phyloP scores from a whole-genome alignment of 139 green algal species.

The Zygnema circumcarinatum region DNA sequence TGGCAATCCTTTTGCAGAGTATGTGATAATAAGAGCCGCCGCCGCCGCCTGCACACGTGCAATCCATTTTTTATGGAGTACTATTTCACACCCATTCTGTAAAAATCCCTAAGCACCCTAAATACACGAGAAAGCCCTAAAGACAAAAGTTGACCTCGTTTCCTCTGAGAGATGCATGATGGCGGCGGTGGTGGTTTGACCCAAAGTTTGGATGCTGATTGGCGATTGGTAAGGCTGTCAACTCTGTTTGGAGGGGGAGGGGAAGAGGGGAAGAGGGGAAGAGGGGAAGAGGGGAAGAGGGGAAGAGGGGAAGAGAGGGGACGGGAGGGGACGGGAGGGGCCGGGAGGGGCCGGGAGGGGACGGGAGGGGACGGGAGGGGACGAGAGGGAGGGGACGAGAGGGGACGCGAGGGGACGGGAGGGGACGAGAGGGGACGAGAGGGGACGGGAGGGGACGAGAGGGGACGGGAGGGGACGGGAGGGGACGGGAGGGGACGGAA shows the following conservation, averaged over 20 bases:
- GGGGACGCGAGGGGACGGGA: no score
- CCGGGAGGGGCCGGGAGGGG: background rate
- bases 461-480: background rate
- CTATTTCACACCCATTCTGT: conserved; percentile 9
- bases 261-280: background rate
- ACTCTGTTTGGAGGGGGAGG: background rate
- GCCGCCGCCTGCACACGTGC: no score
- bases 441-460: background rate
- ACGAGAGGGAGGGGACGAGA: background rate
- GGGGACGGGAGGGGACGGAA: background rate
- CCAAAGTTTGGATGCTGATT: background rate
- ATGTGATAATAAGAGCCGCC: no score
- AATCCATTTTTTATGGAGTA: no score
- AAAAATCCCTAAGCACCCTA: background rate
- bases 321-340: background rate
- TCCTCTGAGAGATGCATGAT: background rate
- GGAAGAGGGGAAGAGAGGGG: background rate
- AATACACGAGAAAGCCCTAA: no score
- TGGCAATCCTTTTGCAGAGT: no score
- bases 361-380: background rate
- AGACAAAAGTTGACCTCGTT: no score
- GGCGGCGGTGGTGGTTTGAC: background rate
- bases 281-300: background rate
- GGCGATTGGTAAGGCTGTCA: background rate
- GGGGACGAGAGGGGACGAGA: background rate